phyloP scores from a whole-genome alignment of 768 basidiomycete genomes.

The Macrolepiota fuliginosa region DNA sequence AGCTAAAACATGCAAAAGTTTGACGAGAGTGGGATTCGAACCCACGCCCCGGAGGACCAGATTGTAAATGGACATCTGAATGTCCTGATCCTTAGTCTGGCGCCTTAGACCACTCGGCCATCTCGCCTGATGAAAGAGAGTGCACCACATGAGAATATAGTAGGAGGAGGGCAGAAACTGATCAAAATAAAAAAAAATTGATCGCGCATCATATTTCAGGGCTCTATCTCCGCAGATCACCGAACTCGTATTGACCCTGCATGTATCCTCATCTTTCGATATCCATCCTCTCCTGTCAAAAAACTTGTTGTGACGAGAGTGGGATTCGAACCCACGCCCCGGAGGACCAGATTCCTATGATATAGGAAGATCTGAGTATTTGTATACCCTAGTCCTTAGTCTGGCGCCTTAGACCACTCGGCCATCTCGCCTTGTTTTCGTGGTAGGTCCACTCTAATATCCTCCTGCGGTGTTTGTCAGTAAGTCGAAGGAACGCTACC shows the following conservation, averaged over 20 bases:
- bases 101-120: conserved; percentile 84
- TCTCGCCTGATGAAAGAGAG: conserved; percentile 36
- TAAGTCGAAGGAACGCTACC: too few species aligned
- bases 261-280: too few species aligned
- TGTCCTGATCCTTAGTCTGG: conserved; percentile 45
- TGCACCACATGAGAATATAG: too few species aligned
- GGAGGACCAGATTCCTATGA: conserved; percentile 27
- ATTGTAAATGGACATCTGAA: conserved; percentile 12
- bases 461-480: too few species aligned
- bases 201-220: too few species aligned
- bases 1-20: neutral
- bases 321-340: conserved; percentile 37
- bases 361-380: neutral
- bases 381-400: conserved; percentile 48
- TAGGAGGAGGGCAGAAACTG: too few species aligned
- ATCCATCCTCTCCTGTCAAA: too few species aligned
- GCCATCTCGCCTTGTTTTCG: conserved; percentile 56
- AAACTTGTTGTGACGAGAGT: conserved; percentile 14
- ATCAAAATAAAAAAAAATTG: too few species aligned
- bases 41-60: conserved; percentile 46
- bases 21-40: conserved; percentile 56
- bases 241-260: too few species aligned
- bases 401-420: conserved; percentile 91
- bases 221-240: too few species aligned
- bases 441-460: too few species aligned